Evolutionary conservation across 169 alveolate species (phyloP).

Genomic region (Plasmodium vivax): DNA sequence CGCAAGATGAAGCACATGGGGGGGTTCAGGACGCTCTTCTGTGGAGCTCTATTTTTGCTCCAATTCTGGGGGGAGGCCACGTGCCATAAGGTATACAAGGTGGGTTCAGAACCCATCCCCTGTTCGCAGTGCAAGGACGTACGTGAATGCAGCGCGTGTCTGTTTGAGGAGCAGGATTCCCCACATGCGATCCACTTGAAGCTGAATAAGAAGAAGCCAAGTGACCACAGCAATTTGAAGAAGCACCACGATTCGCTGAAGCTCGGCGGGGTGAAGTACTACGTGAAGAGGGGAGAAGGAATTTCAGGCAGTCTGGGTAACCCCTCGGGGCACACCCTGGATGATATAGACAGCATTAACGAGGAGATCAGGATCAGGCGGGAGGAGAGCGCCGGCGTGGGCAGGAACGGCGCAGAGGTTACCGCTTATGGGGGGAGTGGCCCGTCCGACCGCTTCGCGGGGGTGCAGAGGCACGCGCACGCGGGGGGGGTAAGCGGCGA

Average conservation of each 20-base stretch:
- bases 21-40: neutral
- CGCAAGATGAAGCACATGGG: neutral
- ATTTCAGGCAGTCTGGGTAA: slow-evolving; percentile 60
- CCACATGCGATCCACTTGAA: slow-evolving; percentile 46
- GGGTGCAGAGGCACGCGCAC: slow-evolving; percentile 55
- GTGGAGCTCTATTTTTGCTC: neutral
- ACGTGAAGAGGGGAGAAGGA: slow-evolving; percentile 69
- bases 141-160: slow-evolving; percentile 34
- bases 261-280: slow-evolving; percentile 54
- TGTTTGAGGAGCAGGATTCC: slow-evolving; percentile 54
- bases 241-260: slow-evolving; percentile 63
- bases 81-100: slow-evolving; percentile 7
- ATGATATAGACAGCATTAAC: slow-evolving; percentile 4
- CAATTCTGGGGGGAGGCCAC: neutral
- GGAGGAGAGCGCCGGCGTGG: neutral
- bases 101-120: slow-evolving; percentile 27
- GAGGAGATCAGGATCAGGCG: slow-evolving; percentile 17
- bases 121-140: slow-evolving; percentile 49
- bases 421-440: neutral
- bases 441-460: neutral
- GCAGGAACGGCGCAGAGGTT: neutral
- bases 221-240: slow-evolving; percentile 32
- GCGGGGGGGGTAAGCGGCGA: neutral
- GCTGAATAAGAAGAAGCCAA: slow-evolving; percentile 11
- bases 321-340: neutral